Base-by-base conservation (phyloP, 2,329 filamentous ascomycete genomes). In the Penicillium polonicum region DNA sequence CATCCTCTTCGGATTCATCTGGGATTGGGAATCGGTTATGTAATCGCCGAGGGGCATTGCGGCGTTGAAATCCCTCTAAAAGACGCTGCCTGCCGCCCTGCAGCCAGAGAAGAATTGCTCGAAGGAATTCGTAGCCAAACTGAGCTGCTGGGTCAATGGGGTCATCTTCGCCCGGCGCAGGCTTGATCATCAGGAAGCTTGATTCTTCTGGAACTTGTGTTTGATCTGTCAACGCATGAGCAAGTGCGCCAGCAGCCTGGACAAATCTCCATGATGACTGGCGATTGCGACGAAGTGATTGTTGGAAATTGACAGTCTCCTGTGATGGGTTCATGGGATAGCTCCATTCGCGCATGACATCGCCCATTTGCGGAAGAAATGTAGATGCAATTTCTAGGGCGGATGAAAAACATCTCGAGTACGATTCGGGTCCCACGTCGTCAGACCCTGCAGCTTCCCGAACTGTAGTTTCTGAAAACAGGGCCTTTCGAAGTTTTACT, bases 81-180 rank as follows among this genome's bases (percentile, higher is more conserved):
- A 88, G 69, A 29, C 78, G 78, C 9, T 79, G 75, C 15, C 83
- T 74, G 10, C 85, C 85, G 35, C 83, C 84, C 54, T 85, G 82
- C 2, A 88, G 72, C 83, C 85, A 88, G 1, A 87, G 74, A 2
- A 86, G 66, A 43, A 88, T 85, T 1, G 85, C 84, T 67, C 84
- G 86, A 27, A 88, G 64, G 63, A 88, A 88, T 62, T 88, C 85
- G 63, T 86, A 87, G n/a, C 79, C 79, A 66, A 88, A 88, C 15
- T 81, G 80, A 44, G 83, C 78, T 21, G 77, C 73, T 8, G 64
- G 62, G 13, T 76, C 66, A 21, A 78, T 66, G 35, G 68, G 52
- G 55, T 69, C 66, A 63, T 79, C 69, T 67, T 83, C 76, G 23
- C 75, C 71, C 46, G 77, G 71, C 0, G 81, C 79, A 19, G 79